Evolutionary conservation across 2,329 filamentous ascomycete genomes (phyloP), one percentile per base, ranked within the genome.

Genomic region (Trichoderma oligosporum): DNA sequence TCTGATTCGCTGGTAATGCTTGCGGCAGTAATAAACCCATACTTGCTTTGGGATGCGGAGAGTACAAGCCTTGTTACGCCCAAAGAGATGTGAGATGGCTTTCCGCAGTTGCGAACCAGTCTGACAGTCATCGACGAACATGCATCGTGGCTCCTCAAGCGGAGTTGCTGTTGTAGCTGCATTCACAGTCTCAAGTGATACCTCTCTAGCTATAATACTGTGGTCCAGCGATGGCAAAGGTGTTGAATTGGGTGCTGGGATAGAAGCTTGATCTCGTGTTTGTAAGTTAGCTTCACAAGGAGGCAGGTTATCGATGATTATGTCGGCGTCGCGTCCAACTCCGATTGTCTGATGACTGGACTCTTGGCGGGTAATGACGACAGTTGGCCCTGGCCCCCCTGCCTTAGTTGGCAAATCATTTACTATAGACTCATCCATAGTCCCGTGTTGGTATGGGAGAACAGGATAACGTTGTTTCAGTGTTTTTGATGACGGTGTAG

Each of bases 21-120:
- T 92, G 33, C 89, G 83, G 70, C 90, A 94, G 67, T 83, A 87
- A 65, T 87, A 83, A 0, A 90, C 83, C 88, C 88, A 93, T 2
- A 89, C 81, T 20, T 82, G 72, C 5, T 81, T 73, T 0, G 87
- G 87, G 47, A 94, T 89, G 42, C 79, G 77, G 31, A 86, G 80
- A 0, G 89, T 94, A 65, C 84, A 87, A 7, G 82, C 78, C 72
- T 94, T 94, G 76, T 94, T 94, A 35, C 90, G 83, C 20, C 89
- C 89, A 64, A 93, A 93, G 56, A 92, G 82, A 66, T 94, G 88
- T 0, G 87, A 91, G 59, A 93, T 87, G 4, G 87, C 84, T 72
- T 93, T 93, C 46, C 89, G 83, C 22, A 80, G 79, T 56, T 82
- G 78, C 4, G 82, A 84, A 4, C 78, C 78, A 0, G 82, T 86